These are phyloP conservation scores for Trichoderma afroharzianum DNA, from an alignment of 2,329 filamentous ascomycete genomes.

Conservation along the genomic window DNA sequence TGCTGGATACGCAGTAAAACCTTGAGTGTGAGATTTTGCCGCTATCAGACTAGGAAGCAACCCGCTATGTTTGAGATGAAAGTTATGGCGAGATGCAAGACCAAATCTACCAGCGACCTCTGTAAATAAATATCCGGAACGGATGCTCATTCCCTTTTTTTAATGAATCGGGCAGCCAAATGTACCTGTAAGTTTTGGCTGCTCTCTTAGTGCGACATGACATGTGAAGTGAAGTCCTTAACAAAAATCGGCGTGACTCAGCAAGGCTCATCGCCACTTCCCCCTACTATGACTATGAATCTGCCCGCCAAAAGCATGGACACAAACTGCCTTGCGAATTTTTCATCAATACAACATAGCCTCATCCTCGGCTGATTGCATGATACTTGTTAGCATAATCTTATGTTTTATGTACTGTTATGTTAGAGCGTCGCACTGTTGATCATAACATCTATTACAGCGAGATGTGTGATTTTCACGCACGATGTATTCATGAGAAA, in stretches of 20 bases:
- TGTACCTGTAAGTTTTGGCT: not conserved
- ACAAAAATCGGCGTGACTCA: conserved; percentile 16
- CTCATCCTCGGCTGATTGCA: not conserved
- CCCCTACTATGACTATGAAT: not conserved
- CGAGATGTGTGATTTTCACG: no score
- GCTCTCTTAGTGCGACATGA: not conserved
- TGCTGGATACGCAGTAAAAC: not conserved
- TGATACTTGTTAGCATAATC: not conserved
- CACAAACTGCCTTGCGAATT: not conserved
- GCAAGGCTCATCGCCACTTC: not conserved
- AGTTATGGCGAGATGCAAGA: not conserved
- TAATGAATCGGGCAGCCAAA: not conserved
- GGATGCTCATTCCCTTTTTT: not conserved
- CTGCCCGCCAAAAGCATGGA: not conserved
- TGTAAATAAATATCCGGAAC: not conserved
- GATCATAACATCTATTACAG: no score
- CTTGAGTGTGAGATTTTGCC: not conserved
- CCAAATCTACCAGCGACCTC: not conserved
- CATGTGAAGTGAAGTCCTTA: not conserved
- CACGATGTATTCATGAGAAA: no score
- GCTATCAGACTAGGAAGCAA: not conserved
- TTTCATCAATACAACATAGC: not conserved
- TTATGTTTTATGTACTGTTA: not conserved
- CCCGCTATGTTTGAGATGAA: not conserved
- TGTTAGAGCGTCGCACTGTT: no score